Percentiles rank a stretch among this genome's conserved stretches.
Evolutionary conservation across 345 rosid genomes (phyloP).

Genomic region (Moringa oleifera): DNA sequence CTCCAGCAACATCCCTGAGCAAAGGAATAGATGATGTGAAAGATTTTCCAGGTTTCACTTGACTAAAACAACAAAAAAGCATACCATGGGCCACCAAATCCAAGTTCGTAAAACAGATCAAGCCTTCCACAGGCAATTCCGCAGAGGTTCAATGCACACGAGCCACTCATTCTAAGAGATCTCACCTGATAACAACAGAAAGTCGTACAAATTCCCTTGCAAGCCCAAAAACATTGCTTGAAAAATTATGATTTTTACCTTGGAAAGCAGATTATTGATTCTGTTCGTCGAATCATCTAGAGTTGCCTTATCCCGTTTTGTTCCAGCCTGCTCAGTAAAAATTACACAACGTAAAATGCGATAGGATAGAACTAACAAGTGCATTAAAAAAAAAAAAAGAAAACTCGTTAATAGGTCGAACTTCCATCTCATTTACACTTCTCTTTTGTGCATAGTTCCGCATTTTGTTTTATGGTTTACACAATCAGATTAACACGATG

Average conservation of each 20-base stretch:
- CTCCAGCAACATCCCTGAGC: slow-evolving; percentile 93
- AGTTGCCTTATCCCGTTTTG: slow-evolving; percentile 68
- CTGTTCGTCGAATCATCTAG: slow-evolving; percentile 66
- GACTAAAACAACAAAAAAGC: background rate
- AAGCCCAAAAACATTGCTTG: background rate
- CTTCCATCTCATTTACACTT: background rate
- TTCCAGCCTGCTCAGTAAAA: slow-evolving; percentile 56
- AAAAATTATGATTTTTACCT: slow-evolving; percentile 40
- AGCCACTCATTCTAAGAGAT: slow-evolving; percentile 88
- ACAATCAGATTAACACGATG: background rate
- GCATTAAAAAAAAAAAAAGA: too few species aligned
- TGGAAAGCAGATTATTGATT: slow-evolving; percentile 71
- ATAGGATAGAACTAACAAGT: too few species aligned
- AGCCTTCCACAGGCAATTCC: slow-evolving; percentile 88
- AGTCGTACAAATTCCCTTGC: background rate
- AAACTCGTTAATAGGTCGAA: background rate
- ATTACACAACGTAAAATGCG: too few species aligned
- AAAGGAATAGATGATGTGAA: slow-evolving; percentile 6
- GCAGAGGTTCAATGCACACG: slow-evolving; percentile 92
- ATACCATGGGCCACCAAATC: slow-evolving; percentile 96
- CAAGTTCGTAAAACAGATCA: slow-evolving; percentile 75
- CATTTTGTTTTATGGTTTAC: background rate
- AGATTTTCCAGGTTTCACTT: background rate
- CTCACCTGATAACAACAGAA: slow-evolving; percentile 59
- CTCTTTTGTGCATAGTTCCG: background rate